Conservation (phyloP, 1,139 yeast species). For the Geotrichum reessii region DNA sequence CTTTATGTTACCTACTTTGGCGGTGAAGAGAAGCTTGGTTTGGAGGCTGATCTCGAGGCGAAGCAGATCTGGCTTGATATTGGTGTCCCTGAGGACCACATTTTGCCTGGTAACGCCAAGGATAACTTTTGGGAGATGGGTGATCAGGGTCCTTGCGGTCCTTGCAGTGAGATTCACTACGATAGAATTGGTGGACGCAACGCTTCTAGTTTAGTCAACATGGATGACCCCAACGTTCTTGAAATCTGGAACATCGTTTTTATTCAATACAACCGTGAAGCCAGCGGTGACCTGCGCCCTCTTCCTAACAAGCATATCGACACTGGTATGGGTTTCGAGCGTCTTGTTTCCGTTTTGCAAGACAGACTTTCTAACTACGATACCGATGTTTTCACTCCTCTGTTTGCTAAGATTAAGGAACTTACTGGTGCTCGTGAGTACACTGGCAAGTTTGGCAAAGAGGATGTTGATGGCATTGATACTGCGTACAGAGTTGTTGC, state of each 20-base stretch:
- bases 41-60: slow-evolving; percentile 92
- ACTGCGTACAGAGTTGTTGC: slow-evolving; percentile 98
- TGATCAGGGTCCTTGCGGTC: slow-evolving; percentile 99
- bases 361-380: slow-evolving; percentile 89
- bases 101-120: slow-evolving; percentile 79
- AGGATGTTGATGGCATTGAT: slow-evolving; percentile 89
- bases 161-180: slow-evolving; percentile 95
- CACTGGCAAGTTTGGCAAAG: slow-evolving; percentile 86
- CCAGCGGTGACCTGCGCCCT: slow-evolving; percentile 71
- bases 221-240: slow-evolving; percentile 95
- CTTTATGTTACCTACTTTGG: slow-evolving; percentile 93
- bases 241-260: slow-evolving; percentile 98
- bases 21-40: slow-evolving; percentile 79
- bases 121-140: slow-evolving; percentile 99
- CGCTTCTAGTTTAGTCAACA: slow-evolving; percentile 81
- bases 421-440: slow-evolving; percentile 90
- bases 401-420: slow-evolving; percentile 79
- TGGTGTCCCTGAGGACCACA: slow-evolving; percentile 89
- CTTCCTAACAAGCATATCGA: slow-evolving; percentile 94
- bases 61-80: slow-evolving; percentile 76
- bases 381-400: slow-evolving; percentile 90
- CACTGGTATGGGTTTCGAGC: slow-evolving; percentile 98
- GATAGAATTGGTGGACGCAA: slow-evolving; percentile 98
- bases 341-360: slow-evolving; percentile 91
- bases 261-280: slow-evolving; percentile 92